Evolutionary conservation across 1,284 basidiomycete genomes (phyloP), one percentile per base, ranked within the genome.

Genomic region (Fomes fomentarius): DNA sequence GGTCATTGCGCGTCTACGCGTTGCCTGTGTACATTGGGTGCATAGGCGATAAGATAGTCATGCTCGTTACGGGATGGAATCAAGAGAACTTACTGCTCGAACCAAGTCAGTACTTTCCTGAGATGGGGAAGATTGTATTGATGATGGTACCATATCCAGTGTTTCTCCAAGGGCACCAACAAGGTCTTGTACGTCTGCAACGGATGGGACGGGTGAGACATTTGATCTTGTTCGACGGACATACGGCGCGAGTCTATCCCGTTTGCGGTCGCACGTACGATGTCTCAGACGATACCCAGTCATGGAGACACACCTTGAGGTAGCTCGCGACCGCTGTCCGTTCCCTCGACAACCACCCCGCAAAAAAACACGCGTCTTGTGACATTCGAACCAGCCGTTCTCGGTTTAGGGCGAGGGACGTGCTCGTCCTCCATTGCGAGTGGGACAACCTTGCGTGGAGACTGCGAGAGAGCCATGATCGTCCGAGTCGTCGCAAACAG

Each of bases 351-450:
- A 19, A 93, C 89, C 30, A 93, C 88, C 33, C 86, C 87, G 63
- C 87, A 91, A 69, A 86, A 90, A 71, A 92, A 93, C 26, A 84
- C 85, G 66, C 90, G 86, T 67, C 79, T 86, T 2, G 85, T 92
- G 57, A 79, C 60, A 37, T 69, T 67, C n/a, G 76, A 69, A 21
- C 71, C 57, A 4, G 55, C 52, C 22, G 66, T 59, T 25, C 50
- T 67, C 9, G 67, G 54, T 34, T 61, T 66, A 2, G 59, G 57
- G 33, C 67, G 72, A 37, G 76, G 71, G 45, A 76, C 72, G 35
- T 73, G 68, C 59, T 84, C 83, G 56, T 89, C 83, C 38, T 85
- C 87, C 60, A 74, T 78, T 25, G 85, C 79, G 33, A 91, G 76
- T 28, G 89, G 87, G 5, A 91, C 75, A 9, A 80, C 72, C 71